phyloP scores from a whole-genome alignment of 345 rosid genomes.

The Gossypium mustelinum region DNA sequence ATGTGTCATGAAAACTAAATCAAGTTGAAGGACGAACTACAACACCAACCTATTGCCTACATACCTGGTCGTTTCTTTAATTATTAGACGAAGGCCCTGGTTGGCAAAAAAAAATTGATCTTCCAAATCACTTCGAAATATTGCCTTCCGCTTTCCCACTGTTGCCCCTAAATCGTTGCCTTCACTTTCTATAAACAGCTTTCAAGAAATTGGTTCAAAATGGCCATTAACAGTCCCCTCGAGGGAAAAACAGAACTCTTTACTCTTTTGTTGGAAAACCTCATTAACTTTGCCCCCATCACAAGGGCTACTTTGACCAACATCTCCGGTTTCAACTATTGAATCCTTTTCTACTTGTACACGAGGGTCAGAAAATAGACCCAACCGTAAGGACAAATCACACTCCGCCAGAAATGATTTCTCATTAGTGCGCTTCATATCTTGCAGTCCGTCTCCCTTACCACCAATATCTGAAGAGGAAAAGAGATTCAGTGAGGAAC shows the following conservation, averaged over 20 bases:
- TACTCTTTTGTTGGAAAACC: slow-evolving; percentile 28
- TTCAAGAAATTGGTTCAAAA: slow-evolving; percentile 27
- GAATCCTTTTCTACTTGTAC: slow-evolving; percentile 34
- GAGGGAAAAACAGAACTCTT: slow-evolving; percentile 58
- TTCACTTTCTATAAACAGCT: slow-evolving; percentile 32
- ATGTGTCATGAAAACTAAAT: not conserved
- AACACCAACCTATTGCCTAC: slow-evolving; percentile 33
- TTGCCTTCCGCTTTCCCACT: slow-evolving; percentile 42
- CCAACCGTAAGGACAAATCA: slow-evolving; percentile 80
- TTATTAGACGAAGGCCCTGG: slow-evolving; percentile 29
- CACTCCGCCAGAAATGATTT: slow-evolving; percentile 40
- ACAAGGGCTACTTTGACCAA: slow-evolving; percentile 33
- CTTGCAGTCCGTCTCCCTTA: slow-evolving; percentile 21
- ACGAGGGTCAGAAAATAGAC: slow-evolving; percentile 45
- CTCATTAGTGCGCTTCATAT: slow-evolving; percentile 23
- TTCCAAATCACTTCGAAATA: slow-evolving; percentile 34
- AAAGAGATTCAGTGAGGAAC: slow-evolving; percentile 29
- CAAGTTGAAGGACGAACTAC: slow-evolving; percentile 24
- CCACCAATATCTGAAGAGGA: slow-evolving; percentile 27
- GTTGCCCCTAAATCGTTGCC: slow-evolving; percentile 31
- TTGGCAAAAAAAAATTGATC: slow-evolving; percentile 35
- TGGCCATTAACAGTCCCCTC: slow-evolving; percentile 34
- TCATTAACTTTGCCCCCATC: slow-evolving; percentile 25
- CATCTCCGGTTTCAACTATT: slow-evolving; percentile 34
- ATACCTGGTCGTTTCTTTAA: slow-evolving; percentile 39